Conservation (phyloP, 2,329 filamentous ascomycete species). For the Hawksworthiomyces lignivorus region DNA sequence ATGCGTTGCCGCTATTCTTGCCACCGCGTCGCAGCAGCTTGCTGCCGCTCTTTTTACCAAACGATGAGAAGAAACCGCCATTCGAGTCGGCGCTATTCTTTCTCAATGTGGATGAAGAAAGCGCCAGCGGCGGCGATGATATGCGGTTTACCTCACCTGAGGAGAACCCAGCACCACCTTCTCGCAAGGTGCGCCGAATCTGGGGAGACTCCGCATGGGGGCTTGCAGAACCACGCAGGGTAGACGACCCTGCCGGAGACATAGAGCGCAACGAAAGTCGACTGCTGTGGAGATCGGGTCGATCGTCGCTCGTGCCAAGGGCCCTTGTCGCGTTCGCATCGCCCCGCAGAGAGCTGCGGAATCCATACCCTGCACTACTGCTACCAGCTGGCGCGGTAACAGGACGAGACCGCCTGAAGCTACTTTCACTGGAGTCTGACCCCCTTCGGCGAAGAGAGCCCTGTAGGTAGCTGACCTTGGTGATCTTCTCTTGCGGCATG, state of each 20-base stretch:
- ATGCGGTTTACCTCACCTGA: neutral
- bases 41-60: conserved; percentile 30
- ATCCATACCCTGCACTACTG: conserved; percentile 42
- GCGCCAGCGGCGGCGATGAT: conserved; percentile 16
- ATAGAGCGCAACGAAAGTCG: conserved; percentile 63
- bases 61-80: conserved; percentile 34
- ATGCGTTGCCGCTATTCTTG: conserved; percentile 12
- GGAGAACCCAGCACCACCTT: conserved; percentile 20
- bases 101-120: conserved; percentile 3
- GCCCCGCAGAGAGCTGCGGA: conserved; percentile 66
- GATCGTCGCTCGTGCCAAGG: neutral
- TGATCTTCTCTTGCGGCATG: conserved; percentile 12
- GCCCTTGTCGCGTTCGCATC: conserved; percentile 20
- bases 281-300: conserved; percentile 14
- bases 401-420: conserved; percentile 56
- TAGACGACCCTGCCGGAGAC: conserved; percentile 54
- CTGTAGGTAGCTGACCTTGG: conserved; percentile 15
- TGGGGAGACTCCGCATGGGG: conserved; percentile 31
- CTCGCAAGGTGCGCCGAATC: conserved; percentile 40
- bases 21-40: conserved; percentile 23
- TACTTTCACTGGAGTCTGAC: conserved; percentile 69
- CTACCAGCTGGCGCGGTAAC: neutral
- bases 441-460: conserved; percentile 41
- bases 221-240: conserved; percentile 38
- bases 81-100: conserved; percentile 1